Base-by-base conservation (phyloP, 2,329 filamentous ascomycete genomes). In the Fonsecaea multimorphosa region DNA sequence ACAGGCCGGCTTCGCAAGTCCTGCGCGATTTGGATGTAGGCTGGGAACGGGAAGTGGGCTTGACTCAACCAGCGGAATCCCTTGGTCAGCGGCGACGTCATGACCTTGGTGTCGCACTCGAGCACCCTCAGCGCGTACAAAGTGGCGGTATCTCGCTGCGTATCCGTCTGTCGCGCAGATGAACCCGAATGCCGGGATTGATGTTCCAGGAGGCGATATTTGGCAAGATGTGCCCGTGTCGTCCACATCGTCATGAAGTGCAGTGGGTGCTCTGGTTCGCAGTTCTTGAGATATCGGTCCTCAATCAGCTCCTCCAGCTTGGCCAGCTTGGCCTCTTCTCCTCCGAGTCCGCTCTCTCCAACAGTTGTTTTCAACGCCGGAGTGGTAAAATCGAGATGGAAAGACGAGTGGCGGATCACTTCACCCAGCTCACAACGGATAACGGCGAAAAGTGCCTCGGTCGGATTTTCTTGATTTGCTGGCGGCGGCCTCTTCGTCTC, bases 241-340 rank as follows among this genome's bases (percentile, higher is more conserved):
- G 71, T 76, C 81, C 81, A 84, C 12, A 82, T 76, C 0, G 82
- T 81, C 74, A 84, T 79, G 66, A 78, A 82, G 63, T 83, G 81
- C 6, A 82, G 70, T 9, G 81, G 76, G 58, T 79, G 80, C 1
- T 79, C 77, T 14, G 71, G 72, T 31, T 80, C 72, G 63, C 79
- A 80, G 69, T 72, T 75, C 3, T 69, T 69, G 31, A 87, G 75
- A 64, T 84, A 84, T n/a, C 76, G 76, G 0, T 82, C 76, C 61
- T 86, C 79, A 0, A 87, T 73, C 14, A 29, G 73, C 8, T 70
- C 74, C 51, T 82, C 80, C 0, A 86, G 58, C 0, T 68, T 68
- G 0, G 58, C 69, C 4, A 86, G 58, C 1, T 74, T 71, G 1
- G 66, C 71, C 3, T 60, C 70, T 0, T 76, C 72, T 0, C 74